These are phyloP conservation scores for Orbilia quercus DNA, from an alignment of 2,329 filamentous ascomycete genomes.

Conservation along the genomic window DNA sequence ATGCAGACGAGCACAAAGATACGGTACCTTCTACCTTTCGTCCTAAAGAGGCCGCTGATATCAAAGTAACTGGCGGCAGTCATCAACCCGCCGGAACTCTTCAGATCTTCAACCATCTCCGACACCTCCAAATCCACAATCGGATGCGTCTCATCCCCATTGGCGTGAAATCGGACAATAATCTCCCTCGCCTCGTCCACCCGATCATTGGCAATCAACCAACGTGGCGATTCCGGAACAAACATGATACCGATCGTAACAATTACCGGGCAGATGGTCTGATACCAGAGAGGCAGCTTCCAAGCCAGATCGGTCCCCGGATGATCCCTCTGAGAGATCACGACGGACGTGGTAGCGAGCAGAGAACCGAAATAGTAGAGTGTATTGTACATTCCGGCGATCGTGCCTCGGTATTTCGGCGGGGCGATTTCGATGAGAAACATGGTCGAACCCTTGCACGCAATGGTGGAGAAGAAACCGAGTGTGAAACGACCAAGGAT, in stretches of 20 bases:
- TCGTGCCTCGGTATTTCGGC: conserved; percentile 71
- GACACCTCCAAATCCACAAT: conserved; percentile 70
- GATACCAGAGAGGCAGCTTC: conserved; percentile 70
- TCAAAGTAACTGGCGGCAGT: conserved; percentile 52
- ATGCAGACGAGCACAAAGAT: conserved; percentile 67
- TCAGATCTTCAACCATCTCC: conserved; percentile 69
- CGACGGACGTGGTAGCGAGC: conserved; percentile 64
- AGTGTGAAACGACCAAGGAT: conserved; percentile 70
- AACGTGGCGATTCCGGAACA: conserved; percentile 73
- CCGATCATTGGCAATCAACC: conserved; percentile 71
- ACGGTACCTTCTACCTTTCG: conserved; percentile 61
- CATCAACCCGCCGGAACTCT: conserved; percentile 56
- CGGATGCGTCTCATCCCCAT: conserved; percentile 68
- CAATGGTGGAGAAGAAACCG: conserved; percentile 71
- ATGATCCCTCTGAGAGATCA: conserved; percentile 65
- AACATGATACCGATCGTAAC: conserved; percentile 68
- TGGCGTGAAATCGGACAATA: conserved; percentile 70
- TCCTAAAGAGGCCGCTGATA: conserved; percentile 60
- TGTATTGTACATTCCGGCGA: conserved; percentile 70
- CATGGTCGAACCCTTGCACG: conserved; percentile 71
- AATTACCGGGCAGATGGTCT: conserved; percentile 65
- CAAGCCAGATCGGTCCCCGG: conserved; percentile 66
- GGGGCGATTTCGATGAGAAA: conserved; percentile 74
- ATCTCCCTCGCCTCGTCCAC: conserved; percentile 70
- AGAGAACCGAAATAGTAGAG: conserved; percentile 67